phyloP scores from a whole-genome alignment of 805 yeast genomes.

The Candida verbasci region DNA sequence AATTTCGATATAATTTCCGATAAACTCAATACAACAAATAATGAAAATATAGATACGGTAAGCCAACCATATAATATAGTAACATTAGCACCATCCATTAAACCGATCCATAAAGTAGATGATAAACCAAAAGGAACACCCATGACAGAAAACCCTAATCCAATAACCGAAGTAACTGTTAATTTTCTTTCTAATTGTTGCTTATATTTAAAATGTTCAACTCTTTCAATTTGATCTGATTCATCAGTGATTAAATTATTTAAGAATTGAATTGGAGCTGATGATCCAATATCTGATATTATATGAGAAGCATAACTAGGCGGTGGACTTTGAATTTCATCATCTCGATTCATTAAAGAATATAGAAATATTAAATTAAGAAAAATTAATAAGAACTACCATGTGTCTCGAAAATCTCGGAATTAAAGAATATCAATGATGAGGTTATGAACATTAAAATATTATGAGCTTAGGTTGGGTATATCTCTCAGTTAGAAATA shows the following conservation, averaged over 20 bases:
- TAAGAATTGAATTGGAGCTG: constrained; percentile 13
- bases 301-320: constrained; percentile 10
- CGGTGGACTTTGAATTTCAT: constrained; percentile 4
- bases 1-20: constrained; percentile 76
- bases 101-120: constrained; percentile 65
- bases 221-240: constrained; percentile 49
- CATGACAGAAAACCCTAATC: constrained; percentile 76
- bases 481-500: no score
- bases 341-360: constrained; percentile 1
- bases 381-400: neutral
- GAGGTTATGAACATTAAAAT: no score
- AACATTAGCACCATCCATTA: constrained; percentile 73
- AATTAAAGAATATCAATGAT: no score
- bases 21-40: constrained; percentile 64
- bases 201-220: constrained; percentile 70
- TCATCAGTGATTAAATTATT: constrained; percentile 15
- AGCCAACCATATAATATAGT: constrained; percentile 76
- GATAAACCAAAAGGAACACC: constrained; percentile 79
- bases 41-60: constrained; percentile 56
- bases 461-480: no score
- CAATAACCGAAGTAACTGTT: constrained; percentile 67
- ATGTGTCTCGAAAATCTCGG: neutral
- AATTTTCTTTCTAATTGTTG: constrained; percentile 67
- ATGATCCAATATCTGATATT: constrained; percentile 8
- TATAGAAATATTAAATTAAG: neutral